Evolutionary conservation across 1,284 basidiomycete genomes (phyloP), one percentile per base, ranked within the genome.

Genomic region (Pyrrhoderma lamaoense): DNA sequence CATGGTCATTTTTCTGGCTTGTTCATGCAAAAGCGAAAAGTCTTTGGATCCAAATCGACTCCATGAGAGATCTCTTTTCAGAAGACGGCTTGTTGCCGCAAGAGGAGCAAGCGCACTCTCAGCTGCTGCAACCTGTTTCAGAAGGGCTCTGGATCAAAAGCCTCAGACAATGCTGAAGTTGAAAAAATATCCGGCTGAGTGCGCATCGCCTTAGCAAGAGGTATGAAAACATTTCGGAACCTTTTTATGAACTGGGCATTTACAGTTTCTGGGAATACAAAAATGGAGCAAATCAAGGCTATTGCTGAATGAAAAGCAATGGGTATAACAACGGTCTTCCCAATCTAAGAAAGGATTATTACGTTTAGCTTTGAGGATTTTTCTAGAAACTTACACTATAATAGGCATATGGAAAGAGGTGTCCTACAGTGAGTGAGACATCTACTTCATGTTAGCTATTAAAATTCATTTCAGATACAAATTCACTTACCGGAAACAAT

Each of bases 181-280:
- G 69, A 62, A 16, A 88, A 67, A 16, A 77, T 65, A 11, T 63
- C 58, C 27, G 67, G 66, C 56, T 87, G 82, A 13, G 74, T 65
- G 4, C 66, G 64, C 38, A 82, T 69, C 1, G 75, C 70, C 2
- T 64, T 65, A 14, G 69, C 59, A 9, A 88, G 65, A 1, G 83
- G 80, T 2, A 64, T 61, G 13, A 89, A 63, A 0, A 83, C 75
- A 2, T 59, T 68, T 42, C 73, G 68, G 1, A 89, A 67, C 3
- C 75, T 69, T 21, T 65, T 69, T 2, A 79, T 77, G 59, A 84
- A 89, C 48, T 76, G 70, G 0, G 82, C 69, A 3, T 85, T 84
- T 46, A 85, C 72, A 0, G 82, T 80, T 5, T 73, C 72, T 0
- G 87, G 87, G 62, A 88, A 89, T 45, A 90, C 67, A 44, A 77